Conservation (phyloP, 495 filamentous ascomycete genomes). For the Daldinia childiae region DNA sequence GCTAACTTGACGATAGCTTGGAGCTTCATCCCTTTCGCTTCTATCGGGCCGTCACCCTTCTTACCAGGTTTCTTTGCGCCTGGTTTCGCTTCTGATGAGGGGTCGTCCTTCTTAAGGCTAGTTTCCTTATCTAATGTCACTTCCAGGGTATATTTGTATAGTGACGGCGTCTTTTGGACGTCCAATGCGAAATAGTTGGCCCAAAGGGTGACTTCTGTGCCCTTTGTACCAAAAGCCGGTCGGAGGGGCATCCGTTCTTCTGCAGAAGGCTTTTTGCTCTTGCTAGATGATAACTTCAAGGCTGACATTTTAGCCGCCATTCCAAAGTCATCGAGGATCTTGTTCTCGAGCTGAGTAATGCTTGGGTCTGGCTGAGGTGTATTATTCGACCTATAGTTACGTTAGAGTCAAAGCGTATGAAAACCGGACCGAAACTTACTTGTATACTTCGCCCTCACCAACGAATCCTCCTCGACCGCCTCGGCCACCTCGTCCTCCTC, state of each 20-base stretch:
- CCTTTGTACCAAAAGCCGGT: conserved; percentile 68
- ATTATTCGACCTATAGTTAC: conserved; percentile 7
- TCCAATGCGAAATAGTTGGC: conserved; percentile 71
- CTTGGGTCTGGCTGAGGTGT: conserved; percentile 41
- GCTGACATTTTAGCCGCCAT: conserved; percentile 41
- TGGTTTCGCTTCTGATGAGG: not conserved
- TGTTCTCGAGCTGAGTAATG: conserved; percentile 51
- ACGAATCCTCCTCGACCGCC: conserved; percentile 37
- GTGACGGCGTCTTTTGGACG: conserved; percentile 41
- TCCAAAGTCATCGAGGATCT: conserved; percentile 38
- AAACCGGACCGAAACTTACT: conserved; percentile 39
- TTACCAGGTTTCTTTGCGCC: conserved; percentile 22
- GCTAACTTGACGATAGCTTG: conserved; percentile 62
- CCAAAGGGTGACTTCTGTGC: conserved; percentile 62
- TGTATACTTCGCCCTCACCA: conserved; percentile 40
- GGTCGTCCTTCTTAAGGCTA: too few species aligned
- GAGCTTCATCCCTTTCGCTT: conserved; percentile 62
- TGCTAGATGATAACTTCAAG: conserved; percentile 38
- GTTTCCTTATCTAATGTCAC: conserved; percentile 29
- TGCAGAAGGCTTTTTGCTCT: conserved; percentile 16
- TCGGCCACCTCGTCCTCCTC: conserved; percentile 27
- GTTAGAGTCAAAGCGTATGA: conserved; percentile 14
- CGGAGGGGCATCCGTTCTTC: conserved; percentile 53
- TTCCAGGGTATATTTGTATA: conserved; percentile 53
- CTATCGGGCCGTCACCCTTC: conserved; percentile 51